Percentiles rank a stretch among this genome's conserved stretches.
Conservation (phyloP, 2,329 filamentous ascomycete species). For the Lasiodiplodia theobromae region DNA sequence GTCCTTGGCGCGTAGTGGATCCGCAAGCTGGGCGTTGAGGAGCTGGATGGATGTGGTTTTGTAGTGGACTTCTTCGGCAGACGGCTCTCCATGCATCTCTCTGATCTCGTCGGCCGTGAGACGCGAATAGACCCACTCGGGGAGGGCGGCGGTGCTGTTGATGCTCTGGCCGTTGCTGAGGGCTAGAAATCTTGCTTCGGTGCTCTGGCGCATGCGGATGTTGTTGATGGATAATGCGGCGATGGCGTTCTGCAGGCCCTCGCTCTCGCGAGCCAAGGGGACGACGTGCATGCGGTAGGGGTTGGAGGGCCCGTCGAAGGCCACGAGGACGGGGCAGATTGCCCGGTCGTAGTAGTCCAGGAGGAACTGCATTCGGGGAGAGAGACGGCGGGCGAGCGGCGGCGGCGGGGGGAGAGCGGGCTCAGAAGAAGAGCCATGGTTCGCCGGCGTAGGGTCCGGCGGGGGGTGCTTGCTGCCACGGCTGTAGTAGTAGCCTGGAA, state of each 20-base stretch:
- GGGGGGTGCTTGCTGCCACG: slow-evolving; percentile 25
- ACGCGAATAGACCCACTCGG: slow-evolving; percentile 47
- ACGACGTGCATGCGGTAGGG: slow-evolving; percentile 86
- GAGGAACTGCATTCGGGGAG: slow-evolving; percentile 83
- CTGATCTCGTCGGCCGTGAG: slow-evolving; percentile 47
- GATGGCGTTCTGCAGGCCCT: slow-evolving; percentile 89
- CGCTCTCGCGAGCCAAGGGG: slow-evolving; percentile 76
- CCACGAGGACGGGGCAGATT: slow-evolving; percentile 90
- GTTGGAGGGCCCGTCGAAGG: slow-evolving; percentile 85
- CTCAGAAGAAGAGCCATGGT: slow-evolving; percentile 32
- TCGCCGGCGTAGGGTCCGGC: slow-evolving; percentile 25
- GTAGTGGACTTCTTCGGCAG: slow-evolving; percentile 80
- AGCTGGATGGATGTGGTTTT: slow-evolving; percentile 84
- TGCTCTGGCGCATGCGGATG: slow-evolving; percentile 80
- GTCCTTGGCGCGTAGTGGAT: slow-evolving; percentile 75
- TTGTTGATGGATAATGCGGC: slow-evolving; percentile 90
- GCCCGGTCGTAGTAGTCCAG: slow-evolving; percentile 94
- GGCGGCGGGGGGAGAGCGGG: slow-evolving; percentile 4
- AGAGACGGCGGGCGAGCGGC: slow-evolving; percentile 56
- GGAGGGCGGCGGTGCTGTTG: slow-evolving; percentile 42
- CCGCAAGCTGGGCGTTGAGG: slow-evolving; percentile 83
- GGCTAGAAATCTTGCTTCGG: slow-evolving; percentile 50
- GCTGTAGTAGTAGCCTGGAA: slow-evolving; percentile 47
- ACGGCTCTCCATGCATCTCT: slow-evolving; percentile 62
- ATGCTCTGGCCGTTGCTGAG: slow-evolving; percentile 41